Percentiles rank a stretch among this genome's conserved stretches.
These are phyloP conservation scores for Phytomonas sp. DNA, from an alignment of 208 protist species.

Conservation along the genomic window DNA sequence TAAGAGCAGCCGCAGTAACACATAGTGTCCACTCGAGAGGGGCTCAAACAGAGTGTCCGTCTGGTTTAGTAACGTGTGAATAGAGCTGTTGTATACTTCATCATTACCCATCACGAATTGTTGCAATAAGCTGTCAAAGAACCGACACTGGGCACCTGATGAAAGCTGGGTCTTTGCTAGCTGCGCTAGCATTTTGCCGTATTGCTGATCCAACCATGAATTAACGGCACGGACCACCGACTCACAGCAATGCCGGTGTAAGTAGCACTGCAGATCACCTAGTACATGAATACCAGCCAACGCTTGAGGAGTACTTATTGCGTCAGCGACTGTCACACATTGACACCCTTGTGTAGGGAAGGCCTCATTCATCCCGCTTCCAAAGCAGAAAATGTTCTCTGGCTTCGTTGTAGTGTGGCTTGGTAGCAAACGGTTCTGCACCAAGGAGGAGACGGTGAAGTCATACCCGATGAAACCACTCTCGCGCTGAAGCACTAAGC, in stretches of 20 bases:
- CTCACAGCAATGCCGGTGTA: constrained; percentile 23
- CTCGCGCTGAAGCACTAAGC: constrained; percentile 40
- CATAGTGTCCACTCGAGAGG: constrained; percentile 36
- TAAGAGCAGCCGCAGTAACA: constrained; percentile 48
- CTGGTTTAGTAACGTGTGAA: not conserved
- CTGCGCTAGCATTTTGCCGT: constrained; percentile 15
- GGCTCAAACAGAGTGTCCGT: not conserved
- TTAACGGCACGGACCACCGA: constrained; percentile 22
- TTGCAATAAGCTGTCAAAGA: not conserved
- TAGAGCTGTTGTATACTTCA: not conserved
- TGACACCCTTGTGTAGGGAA: not conserved
- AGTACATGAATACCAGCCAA: constrained; percentile 8
- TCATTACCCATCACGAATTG: not conserved
- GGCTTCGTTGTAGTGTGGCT: constrained; percentile 3
- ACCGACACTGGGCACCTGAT: not conserved
- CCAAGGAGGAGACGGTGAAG: constrained; percentile 46
- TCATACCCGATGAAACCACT: constrained; percentile 43
- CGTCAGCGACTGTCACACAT: not conserved
- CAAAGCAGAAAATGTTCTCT: not conserved
- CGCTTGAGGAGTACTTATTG: not conserved
- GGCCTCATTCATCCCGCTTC: not conserved
- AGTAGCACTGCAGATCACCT: constrained; percentile 18
- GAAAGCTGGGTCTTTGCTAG: not conserved
- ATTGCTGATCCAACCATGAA: constrained; percentile 29
- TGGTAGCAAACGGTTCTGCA: constrained; percentile 26